Base-by-base conservation (phyloP, 2,329 filamentous ascomycete genomes). In the Microdochium bolleyi region DNA sequence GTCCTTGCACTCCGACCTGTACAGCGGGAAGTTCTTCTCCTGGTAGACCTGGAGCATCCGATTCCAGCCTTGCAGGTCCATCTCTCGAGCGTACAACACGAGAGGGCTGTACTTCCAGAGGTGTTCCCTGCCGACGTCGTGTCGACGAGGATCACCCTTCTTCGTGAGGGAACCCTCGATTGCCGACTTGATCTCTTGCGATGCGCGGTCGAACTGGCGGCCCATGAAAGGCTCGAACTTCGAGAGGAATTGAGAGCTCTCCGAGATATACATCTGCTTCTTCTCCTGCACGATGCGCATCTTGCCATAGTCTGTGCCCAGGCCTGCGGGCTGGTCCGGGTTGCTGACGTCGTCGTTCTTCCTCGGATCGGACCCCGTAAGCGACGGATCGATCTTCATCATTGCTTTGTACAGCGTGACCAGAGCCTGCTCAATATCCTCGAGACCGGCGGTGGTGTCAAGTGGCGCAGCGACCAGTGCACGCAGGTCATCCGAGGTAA, bases 231-330 rank as follows among this genome's bases (percentile, higher is more conserved):
- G 85, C 57, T 88, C 84, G 14, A 96, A 75, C 49, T 92, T 82
- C 56, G 85, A 82, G 62, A 96, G 79, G 65, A 97, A 96, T 51
- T 81, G 72, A 22, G 78, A 73, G 59, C 86, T 90, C 65, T 95
- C 89, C 14, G 83, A 77, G 53, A 85, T 76, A 63, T 96, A 99
- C 65, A 89, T 86, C 57, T 95, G 88, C 67, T 91, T 94, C 79
- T 96, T 96, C 68, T 97, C 91, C 60, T 91, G 89, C 24, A 99
- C 83, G 41, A 95, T 92, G 52, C 89, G 85, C 92, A 99, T 97
- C 60, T 89, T 87, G 32, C 89, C 89, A 56, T 87, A 90, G 62
- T 90, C 88, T 51, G 80, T 85, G 60, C 88, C 84, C 13, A 87
- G 81, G 3, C 77, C 76, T 24, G 70, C 69, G 13, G 70, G 65